Evolutionary conservation across 2,329 filamentous ascomycete genomes (phyloP).

Genomic region (Penicillium sp.): DNA sequence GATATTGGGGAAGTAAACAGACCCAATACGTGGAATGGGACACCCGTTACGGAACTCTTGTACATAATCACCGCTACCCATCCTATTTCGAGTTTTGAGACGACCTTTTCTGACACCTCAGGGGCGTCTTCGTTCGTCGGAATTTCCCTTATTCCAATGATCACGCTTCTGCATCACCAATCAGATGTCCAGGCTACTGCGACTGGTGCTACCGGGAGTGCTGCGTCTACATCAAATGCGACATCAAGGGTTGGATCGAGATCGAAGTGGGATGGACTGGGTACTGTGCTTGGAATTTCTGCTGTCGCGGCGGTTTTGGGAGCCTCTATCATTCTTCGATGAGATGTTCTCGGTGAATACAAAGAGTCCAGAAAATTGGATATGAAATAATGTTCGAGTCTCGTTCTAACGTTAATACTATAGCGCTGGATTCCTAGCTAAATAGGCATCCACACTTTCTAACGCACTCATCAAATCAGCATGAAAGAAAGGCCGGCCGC

Average conservation of each 20-base stretch:
- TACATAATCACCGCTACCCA: too few relatives aligned
- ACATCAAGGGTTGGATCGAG: background rate
- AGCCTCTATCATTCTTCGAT: background rate
- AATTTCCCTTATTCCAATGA: too few relatives aligned
- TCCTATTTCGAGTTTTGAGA: too few relatives aligned
- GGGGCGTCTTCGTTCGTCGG: too few relatives aligned
- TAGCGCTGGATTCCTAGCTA: background rate
- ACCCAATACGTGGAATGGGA: too few relatives aligned
- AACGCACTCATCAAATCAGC: background rate
- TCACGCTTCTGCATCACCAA: too few relatives aligned
- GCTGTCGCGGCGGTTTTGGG: background rate
- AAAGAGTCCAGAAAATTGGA: slow-evolving; percentile 28
- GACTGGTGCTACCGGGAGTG: too few relatives aligned
- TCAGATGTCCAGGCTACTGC: too few relatives aligned
- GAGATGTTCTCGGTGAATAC: slow-evolving; percentile 34
- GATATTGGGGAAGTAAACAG: too few relatives aligned
- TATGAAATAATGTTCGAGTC: background rate
- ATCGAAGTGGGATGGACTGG: background rate
- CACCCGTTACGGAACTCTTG: too few relatives aligned
- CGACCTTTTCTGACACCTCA: too few relatives aligned
- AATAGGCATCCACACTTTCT: background rate
- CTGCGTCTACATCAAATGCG: too few relatives aligned
- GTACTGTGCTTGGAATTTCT: background rate
- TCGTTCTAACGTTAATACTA: background rate
- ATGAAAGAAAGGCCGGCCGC: slow-evolving; percentile 38